Evolutionary conservation across 345 rosid species (phyloP).

Genomic region (Camelina neglecta): DNA sequence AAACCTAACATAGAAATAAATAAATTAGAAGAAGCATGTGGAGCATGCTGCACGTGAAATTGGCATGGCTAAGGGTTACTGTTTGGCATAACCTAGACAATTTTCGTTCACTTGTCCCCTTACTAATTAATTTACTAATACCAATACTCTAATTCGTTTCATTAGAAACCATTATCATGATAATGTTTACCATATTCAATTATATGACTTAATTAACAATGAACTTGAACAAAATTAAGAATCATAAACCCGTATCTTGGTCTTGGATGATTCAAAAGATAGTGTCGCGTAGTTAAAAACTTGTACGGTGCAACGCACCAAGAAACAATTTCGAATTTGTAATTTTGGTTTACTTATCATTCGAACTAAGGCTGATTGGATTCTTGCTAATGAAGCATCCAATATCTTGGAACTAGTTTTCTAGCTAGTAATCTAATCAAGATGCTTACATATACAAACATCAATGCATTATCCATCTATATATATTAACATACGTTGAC

Average conservation of each 20-base stretch:
- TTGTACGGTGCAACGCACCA: constrained; percentile 32
- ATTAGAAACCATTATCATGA: neutral
- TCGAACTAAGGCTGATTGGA: constrained; percentile 27
- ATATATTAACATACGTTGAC: constrained; percentile 6
- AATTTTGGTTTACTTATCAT: constrained; percentile 35
- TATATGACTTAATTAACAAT: neutral
- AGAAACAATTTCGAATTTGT: constrained; percentile 35
- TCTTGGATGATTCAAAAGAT: constrained; percentile 43
- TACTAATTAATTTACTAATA: neutral
- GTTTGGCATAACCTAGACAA: constrained; percentile 40
- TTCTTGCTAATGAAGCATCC: constrained; percentile 39
- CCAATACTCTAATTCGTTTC: neutral
- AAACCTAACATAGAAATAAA: neutral
- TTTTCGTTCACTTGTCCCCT: constrained; percentile 35
- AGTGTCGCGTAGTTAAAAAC: constrained; percentile 22
- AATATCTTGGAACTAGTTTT: constrained; percentile 40
- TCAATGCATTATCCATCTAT: neutral
- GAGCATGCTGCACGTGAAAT: constrained; percentile 39
- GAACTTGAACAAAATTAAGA: constrained; percentile 17
- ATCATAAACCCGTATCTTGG: constrained; percentile 40
- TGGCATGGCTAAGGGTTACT: constrained; percentile 27
- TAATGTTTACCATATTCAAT: neutral
- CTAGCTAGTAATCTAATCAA: constrained; percentile 33
- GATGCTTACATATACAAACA: neutral
- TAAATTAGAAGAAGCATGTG: constrained; percentile 8